Conservation (phyloP, 2,329 filamentous ascomycete species). For the Didymellaceae sp. region DNA sequence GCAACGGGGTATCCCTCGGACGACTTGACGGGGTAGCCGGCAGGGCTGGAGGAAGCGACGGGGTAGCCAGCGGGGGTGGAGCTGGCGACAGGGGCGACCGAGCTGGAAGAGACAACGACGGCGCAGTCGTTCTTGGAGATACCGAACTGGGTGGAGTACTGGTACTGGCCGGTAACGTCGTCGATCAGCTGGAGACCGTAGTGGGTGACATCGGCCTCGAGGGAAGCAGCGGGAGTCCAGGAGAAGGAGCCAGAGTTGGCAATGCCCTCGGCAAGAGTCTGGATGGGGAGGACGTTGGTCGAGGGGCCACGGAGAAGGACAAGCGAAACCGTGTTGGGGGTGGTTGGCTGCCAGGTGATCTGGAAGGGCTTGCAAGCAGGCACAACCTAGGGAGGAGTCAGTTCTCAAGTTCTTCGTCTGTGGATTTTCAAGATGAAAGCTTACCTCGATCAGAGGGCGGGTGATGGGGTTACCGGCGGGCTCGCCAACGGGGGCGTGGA, state of each 20-base stretch:
- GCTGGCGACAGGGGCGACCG: constrained; percentile 23
- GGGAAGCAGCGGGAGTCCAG: constrained; percentile 60
- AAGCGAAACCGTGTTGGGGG: constrained; percentile 60
- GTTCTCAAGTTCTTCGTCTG: neutral
- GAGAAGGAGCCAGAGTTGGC: constrained; percentile 62
- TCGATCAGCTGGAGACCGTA: constrained; percentile 69
- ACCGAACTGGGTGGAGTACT: constrained; percentile 67
- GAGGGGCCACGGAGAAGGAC: constrained; percentile 66
- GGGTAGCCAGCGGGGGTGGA: constrained; percentile 18
- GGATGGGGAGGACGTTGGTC: constrained; percentile 59
- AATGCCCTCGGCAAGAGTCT: constrained; percentile 58
- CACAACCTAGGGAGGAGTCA: constrained; percentile 49
- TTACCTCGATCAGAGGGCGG: constrained; percentile 56
- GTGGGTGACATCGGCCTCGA: constrained; percentile 57
- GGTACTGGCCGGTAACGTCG: constrained; percentile 65
- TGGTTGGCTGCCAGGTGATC: constrained; percentile 64
- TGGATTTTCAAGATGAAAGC: constrained; percentile 10
- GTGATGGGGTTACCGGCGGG: constrained; percentile 62
- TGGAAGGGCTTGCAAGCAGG: constrained; percentile 62
- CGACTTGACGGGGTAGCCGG: constrained; percentile 25
- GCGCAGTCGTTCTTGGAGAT: constrained; percentile 55
- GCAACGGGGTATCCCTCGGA: constrained; percentile 30
- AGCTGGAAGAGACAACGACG: constrained; percentile 27
- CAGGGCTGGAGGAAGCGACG: constrained; percentile 6
- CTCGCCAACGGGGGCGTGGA: constrained; percentile 39